Evolutionary conservation across 2,329 filamentous ascomycete species (phyloP), one percentile per base, ranked within the genome.

Genomic region (Cladosporium sp.): DNA sequence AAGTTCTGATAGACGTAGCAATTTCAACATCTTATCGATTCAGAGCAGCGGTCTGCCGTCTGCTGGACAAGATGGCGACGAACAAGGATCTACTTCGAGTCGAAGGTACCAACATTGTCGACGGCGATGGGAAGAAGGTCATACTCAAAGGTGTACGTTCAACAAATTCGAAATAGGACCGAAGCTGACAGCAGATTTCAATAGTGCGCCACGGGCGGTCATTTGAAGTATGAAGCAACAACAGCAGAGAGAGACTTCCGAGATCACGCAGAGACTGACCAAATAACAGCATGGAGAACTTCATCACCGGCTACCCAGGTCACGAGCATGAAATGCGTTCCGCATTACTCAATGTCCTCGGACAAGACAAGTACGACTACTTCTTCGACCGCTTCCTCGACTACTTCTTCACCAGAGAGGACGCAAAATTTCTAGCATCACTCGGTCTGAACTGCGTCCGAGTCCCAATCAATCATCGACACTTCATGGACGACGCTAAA

Each of bases 281-380:
- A 10, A 20, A 12, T 5, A 3, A 15, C 83, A 53, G 50, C 20
- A 56, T 56, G 53, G 81, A 84, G 68, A 85, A 84, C 67, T 85
- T 85, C 74, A 85, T 86, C 61, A 83, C 80, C 1, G 83, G 83
- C n/a, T 86, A 79, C 58, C 74, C 82, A 10, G 83, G 81, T 17
- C 80, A 83, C 51, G 83, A 86, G 65, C 74, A 74, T 20, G 76
- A 84, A 60, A 80, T 83, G 60, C 79, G 82, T 8, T 75, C 75
- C 2, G 77, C 80, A 1, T 77, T 85, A 70, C 71, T 77, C 0
- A 73, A 78, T 56, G 79, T 81, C 0, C 71, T 85, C 0, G 83
- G 83, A 0, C 65, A 77, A 47, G 77, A 84, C 49, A 84, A 83
- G 64, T 79, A 80, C 49, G 75, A 83, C 4, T 85, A 78, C 72